A percentile compares a stretch with the other conserved stretches of the same genome.
Evolutionary conservation across 2,329 filamentous ascomycete genomes (phyloP).

Genomic region (Ophiostoma ulmi): DNA sequence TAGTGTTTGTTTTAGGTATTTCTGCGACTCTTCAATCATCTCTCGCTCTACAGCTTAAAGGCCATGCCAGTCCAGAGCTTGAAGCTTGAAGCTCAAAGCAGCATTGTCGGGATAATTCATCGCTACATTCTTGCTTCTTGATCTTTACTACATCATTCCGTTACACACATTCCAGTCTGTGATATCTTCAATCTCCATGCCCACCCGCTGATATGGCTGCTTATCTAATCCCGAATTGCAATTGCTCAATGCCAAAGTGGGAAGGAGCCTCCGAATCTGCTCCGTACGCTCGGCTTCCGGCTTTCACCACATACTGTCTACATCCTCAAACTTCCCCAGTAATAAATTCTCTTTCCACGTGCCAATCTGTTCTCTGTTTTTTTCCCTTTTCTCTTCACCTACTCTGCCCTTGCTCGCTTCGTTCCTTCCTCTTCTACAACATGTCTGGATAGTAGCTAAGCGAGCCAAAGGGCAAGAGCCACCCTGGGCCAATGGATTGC

Average conservation of each 20-base stretch:
- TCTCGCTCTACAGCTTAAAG: too few relatives aligned
- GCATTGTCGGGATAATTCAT: not conserved
- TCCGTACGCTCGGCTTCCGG: constrained; percentile 2
- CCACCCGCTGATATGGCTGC: too few relatives aligned
- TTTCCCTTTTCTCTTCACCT: not conserved
- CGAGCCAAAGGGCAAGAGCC: not conserved
- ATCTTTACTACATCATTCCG: not conserved
- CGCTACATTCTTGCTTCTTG: not conserved
- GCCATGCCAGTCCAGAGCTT: too few relatives aligned
- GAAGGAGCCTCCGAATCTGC: constrained; percentile 6
- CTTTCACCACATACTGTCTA: not conserved
- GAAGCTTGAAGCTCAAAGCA: too few relatives aligned
- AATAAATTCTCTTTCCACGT: not conserved
- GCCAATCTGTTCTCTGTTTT: not conserved
- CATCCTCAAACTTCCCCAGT: too few relatives aligned
- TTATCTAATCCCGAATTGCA: not conserved
- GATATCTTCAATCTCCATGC: too few relatives aligned
- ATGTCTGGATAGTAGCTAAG: not conserved
- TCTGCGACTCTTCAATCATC: too few relatives aligned
- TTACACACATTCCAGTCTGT: not conserved
- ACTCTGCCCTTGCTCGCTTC: not conserved
- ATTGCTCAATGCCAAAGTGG: not conserved
- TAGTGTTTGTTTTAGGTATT: too few relatives aligned
- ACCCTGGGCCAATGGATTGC: constrained; percentile 24
- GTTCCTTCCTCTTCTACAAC: not conserved